Evolutionary conservation across 805 yeast genomes (phyloP).

Genomic region (Starmerella floricola): DNA sequence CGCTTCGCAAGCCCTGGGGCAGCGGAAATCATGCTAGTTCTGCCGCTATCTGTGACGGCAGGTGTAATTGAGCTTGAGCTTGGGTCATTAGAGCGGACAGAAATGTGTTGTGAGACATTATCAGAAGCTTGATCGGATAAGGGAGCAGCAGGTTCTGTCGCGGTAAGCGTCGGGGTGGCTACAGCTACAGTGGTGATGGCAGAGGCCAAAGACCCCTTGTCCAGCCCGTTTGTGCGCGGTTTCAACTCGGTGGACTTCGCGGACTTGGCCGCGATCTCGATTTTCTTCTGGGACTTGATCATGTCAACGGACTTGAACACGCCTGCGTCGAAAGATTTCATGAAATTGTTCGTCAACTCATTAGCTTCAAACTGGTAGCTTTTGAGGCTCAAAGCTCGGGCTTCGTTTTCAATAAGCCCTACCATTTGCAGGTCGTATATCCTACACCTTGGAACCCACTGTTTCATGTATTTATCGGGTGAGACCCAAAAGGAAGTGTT

Average conservation of each 20-base stretch:
- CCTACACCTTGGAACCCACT: constrained; percentile 88
- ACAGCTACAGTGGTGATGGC: constrained; percentile 8
- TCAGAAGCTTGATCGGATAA: no score
- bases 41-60: no score
- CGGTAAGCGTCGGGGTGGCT: no score
- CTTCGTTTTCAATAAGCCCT: constrained; percentile 91
- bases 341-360: constrained; percentile 27
- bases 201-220: constrained; percentile 1
- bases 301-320: constrained; percentile 33
- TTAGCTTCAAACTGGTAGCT: constrained; percentile 34
- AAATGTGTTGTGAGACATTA: no score
- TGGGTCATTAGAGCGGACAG: no score
- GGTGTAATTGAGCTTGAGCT: no score
- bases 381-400: constrained; percentile 54
- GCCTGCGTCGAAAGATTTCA: constrained; percentile 51
- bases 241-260: constrained; percentile 20
- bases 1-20: not conserved
- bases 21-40: not conserved
- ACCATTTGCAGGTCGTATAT: constrained; percentile 95
- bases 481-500: constrained; percentile 86
- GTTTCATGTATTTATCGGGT: constrained; percentile 32
- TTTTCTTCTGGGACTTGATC: constrained; percentile 18
- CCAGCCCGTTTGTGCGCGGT: not conserved
- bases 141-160: no score
- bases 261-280: constrained; percentile 22